Evolutionary conservation across 1,139 yeast genomes (phyloP).

Genomic region (Geotrichum phurueaensis): DNA sequence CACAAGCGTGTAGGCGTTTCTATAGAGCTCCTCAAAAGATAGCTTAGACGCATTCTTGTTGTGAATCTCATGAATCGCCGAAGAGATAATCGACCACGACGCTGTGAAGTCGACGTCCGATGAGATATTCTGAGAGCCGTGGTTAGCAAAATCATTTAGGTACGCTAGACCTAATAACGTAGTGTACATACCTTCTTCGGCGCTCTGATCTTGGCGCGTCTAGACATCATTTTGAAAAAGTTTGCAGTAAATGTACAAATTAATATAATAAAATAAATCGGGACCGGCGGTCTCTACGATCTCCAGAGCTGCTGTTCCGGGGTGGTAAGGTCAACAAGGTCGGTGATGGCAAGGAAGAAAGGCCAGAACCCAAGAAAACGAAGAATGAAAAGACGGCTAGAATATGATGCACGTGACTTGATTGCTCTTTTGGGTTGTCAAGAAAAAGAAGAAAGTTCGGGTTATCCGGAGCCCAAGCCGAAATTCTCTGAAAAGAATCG

Average conservation of each 20-base stretch:
- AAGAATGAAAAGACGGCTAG: background rate
- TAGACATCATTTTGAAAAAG: slow-evolving; percentile 3
- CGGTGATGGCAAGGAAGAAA: background rate
- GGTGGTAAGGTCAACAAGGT: background rate
- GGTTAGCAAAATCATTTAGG: background rate
- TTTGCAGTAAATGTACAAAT: too few species aligned
- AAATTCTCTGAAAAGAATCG: too few species aligned
- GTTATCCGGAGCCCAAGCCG: too few species aligned
- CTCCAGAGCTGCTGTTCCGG: background rate
- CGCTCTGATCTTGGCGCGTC: slow-evolving; percentile 63
- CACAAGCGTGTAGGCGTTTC: slow-evolving; percentile 76
- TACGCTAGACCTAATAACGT: background rate
- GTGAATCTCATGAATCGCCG: slow-evolving; percentile 74
- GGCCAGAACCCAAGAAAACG: background rate
- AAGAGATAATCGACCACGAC: slow-evolving; percentile 64
- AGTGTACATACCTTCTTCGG: slow-evolving; percentile 48
- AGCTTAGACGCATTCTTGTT: slow-evolving; percentile 66
- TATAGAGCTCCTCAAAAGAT: slow-evolving; percentile 78
- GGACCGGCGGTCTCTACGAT: background rate
- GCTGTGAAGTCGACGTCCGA: slow-evolving; percentile 52
- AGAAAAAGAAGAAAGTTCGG: too few species aligned
- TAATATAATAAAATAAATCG: background rate
- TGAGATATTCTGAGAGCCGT: slow-evolving; percentile 5
- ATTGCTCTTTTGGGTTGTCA: too few species aligned
- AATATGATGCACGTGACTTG: background rate